Percentiles rank a stretch among this genome's conserved stretches.
Evolutionary conservation across 345 rosid genomes (phyloP).

Genomic region (Citrus reticulata): DNA sequence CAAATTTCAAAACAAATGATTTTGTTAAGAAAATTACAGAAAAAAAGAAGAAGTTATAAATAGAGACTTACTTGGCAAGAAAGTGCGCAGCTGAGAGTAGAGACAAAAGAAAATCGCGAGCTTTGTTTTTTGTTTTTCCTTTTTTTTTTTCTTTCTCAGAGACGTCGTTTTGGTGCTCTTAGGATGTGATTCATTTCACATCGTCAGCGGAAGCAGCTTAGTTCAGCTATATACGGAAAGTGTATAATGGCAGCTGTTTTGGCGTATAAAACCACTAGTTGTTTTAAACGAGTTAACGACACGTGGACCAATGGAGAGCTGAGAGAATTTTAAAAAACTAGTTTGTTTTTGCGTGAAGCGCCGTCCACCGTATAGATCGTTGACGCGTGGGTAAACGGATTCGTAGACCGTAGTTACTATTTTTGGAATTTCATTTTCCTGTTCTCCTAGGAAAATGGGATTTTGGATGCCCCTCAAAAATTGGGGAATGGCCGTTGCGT

Average conservation of each 20-base stretch:
- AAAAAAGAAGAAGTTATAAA: neutral
- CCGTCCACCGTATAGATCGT: constrained; percentile 35
- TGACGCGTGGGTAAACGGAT: constrained; percentile 41
- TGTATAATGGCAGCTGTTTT: neutral
- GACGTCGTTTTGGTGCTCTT: constrained; percentile 19
- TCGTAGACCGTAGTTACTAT: constrained; percentile 18
- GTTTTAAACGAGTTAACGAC: neutral
- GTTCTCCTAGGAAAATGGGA: neutral
- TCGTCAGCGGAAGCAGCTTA: constrained; percentile 3
- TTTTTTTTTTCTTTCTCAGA: neutral
- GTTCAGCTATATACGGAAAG: constrained; percentile 37
- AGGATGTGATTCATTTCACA: constrained; percentile 1
- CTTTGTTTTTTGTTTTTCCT: no score
- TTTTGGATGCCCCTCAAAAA: neutral
- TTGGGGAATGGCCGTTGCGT: neutral
- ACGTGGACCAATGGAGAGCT: constrained; percentile 28
- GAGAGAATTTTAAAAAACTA: neutral
- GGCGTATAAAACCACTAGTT: constrained; percentile 15
- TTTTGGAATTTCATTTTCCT: constrained; percentile 11
- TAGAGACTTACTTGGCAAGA: constrained; percentile 4
- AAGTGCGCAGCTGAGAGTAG: neutral
- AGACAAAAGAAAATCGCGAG: constrained; percentile 2
- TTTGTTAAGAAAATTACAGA: neutral
- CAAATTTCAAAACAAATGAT: neutral
- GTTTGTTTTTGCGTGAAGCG: neutral